phyloP scores from a whole-genome alignment of 2,329 filamentous ascomycete species.

The Aspergillus tubingensis region DNA sequence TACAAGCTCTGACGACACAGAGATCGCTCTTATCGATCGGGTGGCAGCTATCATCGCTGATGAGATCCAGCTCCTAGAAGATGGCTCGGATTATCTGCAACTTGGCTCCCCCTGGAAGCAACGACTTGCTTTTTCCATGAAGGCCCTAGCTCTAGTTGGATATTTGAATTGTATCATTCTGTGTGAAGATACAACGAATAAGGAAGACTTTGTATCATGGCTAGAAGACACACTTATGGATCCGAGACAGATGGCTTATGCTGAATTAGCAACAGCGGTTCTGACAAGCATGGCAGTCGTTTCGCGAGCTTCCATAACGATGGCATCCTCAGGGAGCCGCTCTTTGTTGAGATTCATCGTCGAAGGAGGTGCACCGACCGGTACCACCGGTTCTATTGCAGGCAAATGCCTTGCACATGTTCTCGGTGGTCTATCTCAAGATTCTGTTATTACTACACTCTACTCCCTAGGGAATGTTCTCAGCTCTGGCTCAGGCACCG shows the following conservation, averaged over 20 bases:
- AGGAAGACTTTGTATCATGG: conserved; percentile 78
- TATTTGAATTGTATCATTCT: conserved; percentile 84
- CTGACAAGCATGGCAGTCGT: conserved; percentile 81
- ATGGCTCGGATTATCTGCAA: conserved; percentile 84
- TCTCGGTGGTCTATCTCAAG: conserved; percentile 79
- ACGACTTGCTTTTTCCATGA: conserved; percentile 79
- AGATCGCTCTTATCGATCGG: conserved; percentile 51
- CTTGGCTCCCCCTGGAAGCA: conserved; percentile 86
- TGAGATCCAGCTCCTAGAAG: conserved; percentile 83
- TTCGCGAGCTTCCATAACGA: conserved; percentile 70
- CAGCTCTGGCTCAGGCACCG: conserved; percentile 65
- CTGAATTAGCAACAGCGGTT: conserved; percentile 72
- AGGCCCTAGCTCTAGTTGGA: conserved; percentile 76
- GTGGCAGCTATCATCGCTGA: conserved; percentile 75
- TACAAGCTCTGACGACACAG: conserved; percentile 43
- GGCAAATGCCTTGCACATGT: conserved; percentile 83
- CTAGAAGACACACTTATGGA: conserved; percentile 81
- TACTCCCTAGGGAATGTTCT: conserved; percentile 97
- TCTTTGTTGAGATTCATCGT: conserved; percentile 85
- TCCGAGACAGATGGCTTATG: conserved; percentile 77
- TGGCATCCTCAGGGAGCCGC: conserved; percentile 74
- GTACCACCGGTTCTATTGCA: conserved; percentile 70
- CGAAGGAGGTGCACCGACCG: conserved; percentile 68
- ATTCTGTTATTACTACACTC: conserved; percentile 89
- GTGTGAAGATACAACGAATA: conserved; percentile 77